phyloP scores from a whole-genome alignment of 148 eudicot genomes.

The Mesembryanthemum crystallinum region DNA sequence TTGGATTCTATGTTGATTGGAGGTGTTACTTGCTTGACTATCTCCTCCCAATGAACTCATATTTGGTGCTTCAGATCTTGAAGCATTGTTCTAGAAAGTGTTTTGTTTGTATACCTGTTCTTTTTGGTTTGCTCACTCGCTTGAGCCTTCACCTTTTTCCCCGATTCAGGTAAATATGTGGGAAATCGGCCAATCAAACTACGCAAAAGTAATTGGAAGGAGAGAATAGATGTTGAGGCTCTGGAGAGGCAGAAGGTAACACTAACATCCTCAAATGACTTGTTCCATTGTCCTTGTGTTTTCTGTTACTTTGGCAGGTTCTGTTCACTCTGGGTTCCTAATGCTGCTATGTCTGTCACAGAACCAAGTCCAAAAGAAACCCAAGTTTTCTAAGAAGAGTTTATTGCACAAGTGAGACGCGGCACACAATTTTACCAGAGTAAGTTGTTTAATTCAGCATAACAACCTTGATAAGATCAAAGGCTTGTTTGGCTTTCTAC shows the following conservation, averaged over 20 bases:
- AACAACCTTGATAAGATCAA: too few species aligned
- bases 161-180: constrained; percentile 74
- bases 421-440: not conserved
- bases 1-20: not conserved
- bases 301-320: not conserved
- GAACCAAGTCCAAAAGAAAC: constrained; percentile 61
- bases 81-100: not conserved
- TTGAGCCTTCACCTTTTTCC: not conserved
- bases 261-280: not conserved
- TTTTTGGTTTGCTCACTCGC: not conserved
- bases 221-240: constrained; percentile 84
- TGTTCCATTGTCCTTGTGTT: not conserved
- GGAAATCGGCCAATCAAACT: constrained; percentile 95
- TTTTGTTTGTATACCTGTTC: not conserved
- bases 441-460: constrained; percentile 4
- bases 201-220: constrained; percentile 94
- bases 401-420: constrained; percentile 65
- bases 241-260: constrained; percentile 76
- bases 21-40: not conserved
- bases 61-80: not conserved
- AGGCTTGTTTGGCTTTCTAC: too few species aligned
- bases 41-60: not conserved
- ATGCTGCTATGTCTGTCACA: constrained; percentile 25
- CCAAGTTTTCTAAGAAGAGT: constrained; percentile 59
- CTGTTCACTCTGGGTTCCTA: not conserved